phyloP scores from a whole-genome alignment of 495 filamentous ascomycete species.

The Aspergillus kassunensis region DNA sequence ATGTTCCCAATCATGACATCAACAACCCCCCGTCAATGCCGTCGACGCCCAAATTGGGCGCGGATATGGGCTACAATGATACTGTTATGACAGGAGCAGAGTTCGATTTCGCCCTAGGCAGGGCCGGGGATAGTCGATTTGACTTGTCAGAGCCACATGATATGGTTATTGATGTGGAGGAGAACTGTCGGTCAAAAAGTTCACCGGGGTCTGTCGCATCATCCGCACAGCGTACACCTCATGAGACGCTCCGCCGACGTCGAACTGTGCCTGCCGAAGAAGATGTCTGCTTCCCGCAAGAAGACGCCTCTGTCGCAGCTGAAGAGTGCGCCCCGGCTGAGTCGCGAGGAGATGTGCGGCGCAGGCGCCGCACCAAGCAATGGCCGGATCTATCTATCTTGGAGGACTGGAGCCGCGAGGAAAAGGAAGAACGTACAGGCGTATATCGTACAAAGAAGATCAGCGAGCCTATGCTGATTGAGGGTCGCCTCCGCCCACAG shows the following conservation, averaged over 20 bases:
- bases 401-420: constrained; percentile 85
- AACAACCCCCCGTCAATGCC: constrained; percentile 98
- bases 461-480: constrained; percentile 86
- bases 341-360: constrained; percentile 45
- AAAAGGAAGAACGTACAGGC: constrained; percentile 86
- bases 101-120: constrained; percentile 37
- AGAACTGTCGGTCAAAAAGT: constrained; percentile 27
- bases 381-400: constrained; percentile 74
- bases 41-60: constrained; percentile 60
- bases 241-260: constrained; percentile 40
- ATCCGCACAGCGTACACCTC: constrained; percentile 31
- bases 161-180: constrained; percentile 57
- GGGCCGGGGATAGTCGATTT: constrained; percentile 33
- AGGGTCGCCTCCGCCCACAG: constrained; percentile 79
- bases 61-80: constrained; percentile 71
- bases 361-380: constrained; percentile 49
- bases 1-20: constrained; percentile 58
- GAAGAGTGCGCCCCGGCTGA: constrained; percentile 61
- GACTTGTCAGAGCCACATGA: constrained; percentile 37
- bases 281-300: constrained; percentile 90
- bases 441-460: constrained; percentile 88
- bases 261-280: constrained; percentile 62
- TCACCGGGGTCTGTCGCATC: constrained; percentile 28
- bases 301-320: constrained; percentile 70
- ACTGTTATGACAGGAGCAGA: constrained; percentile 59